Evolutionary conservation across 1,139 yeast species (phyloP), one percentile per base, ranked within the genome.

Genomic region (Scheffersomyces stambukii): DNA sequence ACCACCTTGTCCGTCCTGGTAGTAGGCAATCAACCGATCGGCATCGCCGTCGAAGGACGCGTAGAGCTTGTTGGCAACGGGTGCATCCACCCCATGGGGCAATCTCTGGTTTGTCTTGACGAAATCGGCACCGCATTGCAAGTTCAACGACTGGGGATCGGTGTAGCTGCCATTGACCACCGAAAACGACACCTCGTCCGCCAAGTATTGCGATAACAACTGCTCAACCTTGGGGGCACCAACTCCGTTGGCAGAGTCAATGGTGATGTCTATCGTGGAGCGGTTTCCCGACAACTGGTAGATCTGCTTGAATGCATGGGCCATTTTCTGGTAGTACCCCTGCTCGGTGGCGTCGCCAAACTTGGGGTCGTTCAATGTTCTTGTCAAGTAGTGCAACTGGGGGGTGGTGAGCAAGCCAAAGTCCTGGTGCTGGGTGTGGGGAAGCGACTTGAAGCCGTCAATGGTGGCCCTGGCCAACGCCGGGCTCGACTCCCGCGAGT

Each of bases 31-130:
- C 33, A 91, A 79, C 47, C 99, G 72, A 54, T 91, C 99, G 4
- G 98, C 98, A 53, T 91, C 99, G 27, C 98, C 99, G 52, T 91
- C 98, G 49, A 86, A 88, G 2, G 95, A 85, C 7, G 94, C 84
- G 46, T 77, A 82, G 28, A 89, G 60, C 40, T 62, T 58, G 33
- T 62, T 56, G 28, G 55, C 47, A 5, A 51, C 51, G 2, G 70
- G 65, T 4, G 60, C 50, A 13, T 42, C 43, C 10, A 83, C 66
- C 24, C 78, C 79, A 8, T 66, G 59, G 5, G 98, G 98, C 28
- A 83, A 66, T 36, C 60, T 69, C 50, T 91, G 97, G 54, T 79
- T 76, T 3, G 96, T 85, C 57, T 91, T 93, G 37, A 91, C 98
- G 50, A 59, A 88, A 57, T 91, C 99, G 9, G 98, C 98, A 31